Evolutionary conservation across 2,329 filamentous ascomycete genomes (phyloP), one percentile per base, ranked within the genome.

Genomic region (Penicillium italicum): DNA sequence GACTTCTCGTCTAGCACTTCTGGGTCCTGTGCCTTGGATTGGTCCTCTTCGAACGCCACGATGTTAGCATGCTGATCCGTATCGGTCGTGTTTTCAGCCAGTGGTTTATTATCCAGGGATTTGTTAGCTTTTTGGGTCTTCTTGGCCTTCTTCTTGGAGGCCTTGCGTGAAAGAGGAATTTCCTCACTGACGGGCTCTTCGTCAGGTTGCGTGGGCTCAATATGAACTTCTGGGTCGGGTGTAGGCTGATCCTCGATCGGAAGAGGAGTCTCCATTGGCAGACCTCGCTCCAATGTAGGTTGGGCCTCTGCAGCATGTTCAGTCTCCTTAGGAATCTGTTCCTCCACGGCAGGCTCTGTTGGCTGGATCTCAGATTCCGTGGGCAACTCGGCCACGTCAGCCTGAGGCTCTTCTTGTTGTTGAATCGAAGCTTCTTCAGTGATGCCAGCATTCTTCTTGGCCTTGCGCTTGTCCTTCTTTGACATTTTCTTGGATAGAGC

Each of bases 61-160:
- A 40, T 30, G n/a, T 28, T n/a, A 20, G 58, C 38, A 43, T 48
- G 38, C 31, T 55, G 40, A 36, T 40, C 20, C 5, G 18, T 2
- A 10, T 50, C 36, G 28, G 43, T 48, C 28, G 45, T 28, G 11
- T 28, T 52, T 20, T 59, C 54, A 34, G 44, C 22, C 3, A 44
- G 10, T 41, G 34, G 6, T 11, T 58, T 52, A 11, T 51, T 18
- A 5, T 44, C 47, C 24, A 59, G 16, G 5, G 48, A 38, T 48
- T 63, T 55, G 22, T 31, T 50, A 7, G 45, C 57, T 46, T 66
- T 66, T 54, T 63, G 61, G 20, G 66, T 65, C 53, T 71, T 71
- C 52, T 65, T 66, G 34, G 75, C 66, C 65, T 73, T 64, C 55
- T 74, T 74, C 57, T 74, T 73, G 34, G 63, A 65, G 33, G 55